These are phyloP conservation scores for Xylaria sp. DNA, from an alignment of 2,329 filamentous ascomycete genomes.

Conservation along the genomic window DNA sequence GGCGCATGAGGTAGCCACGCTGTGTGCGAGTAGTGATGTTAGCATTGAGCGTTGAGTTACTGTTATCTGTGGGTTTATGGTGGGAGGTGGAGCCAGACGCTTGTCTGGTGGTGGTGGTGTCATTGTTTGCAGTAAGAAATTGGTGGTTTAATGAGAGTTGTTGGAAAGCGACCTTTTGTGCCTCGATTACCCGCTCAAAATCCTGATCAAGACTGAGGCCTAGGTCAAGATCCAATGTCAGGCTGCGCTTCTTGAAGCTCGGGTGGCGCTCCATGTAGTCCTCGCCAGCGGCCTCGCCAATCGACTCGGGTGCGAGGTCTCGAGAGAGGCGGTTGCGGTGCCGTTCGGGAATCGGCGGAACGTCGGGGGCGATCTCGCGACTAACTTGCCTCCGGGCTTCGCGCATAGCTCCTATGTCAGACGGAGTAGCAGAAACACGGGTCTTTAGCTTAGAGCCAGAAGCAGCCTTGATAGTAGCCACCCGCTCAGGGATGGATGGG, in stretches of 20 bases:
- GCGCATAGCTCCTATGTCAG: constrained; percentile 82
- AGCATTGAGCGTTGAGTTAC: constrained; percentile 52
- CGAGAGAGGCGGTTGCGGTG: constrained; percentile 59
- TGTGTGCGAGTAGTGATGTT: constrained; percentile 67
- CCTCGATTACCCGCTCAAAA: constrained; percentile 92
- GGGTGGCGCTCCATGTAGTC: constrained; percentile 63
- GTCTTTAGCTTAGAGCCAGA: constrained; percentile 87
- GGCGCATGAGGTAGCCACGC: constrained; percentile 98
- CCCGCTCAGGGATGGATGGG: constrained; percentile 73
- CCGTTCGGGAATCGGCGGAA: constrained; percentile 64
- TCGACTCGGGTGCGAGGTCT: constrained; percentile 46
- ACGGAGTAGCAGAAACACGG: constrained; percentile 82
- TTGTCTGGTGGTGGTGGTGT: constrained; percentile 49
- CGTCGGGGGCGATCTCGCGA: constrained; percentile 61
- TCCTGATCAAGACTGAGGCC: constrained; percentile 87
- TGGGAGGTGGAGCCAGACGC: constrained; percentile 41
- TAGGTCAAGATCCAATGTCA: constrained; percentile 80
- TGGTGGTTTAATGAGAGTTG: constrained; percentile 31
- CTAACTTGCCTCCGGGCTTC: constrained; percentile 85
- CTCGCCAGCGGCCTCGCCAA: constrained; percentile 41
- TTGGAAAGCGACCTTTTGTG: constrained; percentile 84
- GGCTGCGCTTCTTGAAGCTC: constrained; percentile 79
- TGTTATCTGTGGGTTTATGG: constrained; percentile 29
- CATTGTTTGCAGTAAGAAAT: constrained; percentile 29
- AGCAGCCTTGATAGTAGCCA: constrained; percentile 83